Evolutionary conservation across 768 basidiomycete genomes (phyloP), one percentile per base, ranked within the genome.

Genomic region (Kwoniella shandongensis): DNA sequence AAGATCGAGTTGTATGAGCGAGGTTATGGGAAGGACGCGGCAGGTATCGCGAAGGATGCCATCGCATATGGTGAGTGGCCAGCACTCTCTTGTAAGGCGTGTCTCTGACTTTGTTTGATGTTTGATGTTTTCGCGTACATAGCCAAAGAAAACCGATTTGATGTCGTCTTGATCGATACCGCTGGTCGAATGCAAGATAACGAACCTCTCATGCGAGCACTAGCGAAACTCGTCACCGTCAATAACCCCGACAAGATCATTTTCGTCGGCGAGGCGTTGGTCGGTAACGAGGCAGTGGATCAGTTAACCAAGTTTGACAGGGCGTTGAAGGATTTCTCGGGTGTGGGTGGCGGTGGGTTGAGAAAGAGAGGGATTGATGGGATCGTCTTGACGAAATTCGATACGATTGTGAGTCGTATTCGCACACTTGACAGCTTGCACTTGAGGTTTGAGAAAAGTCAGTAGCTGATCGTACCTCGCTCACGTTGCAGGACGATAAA

Each of bases 131-230:
- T 6, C 7, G 6, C 40, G 40, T 41, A 30, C 12, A 38, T 7
- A 96, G 93, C 85, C 29, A 87, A 85, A 63, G 90, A 93, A 66
- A 87, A 88, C 60, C 84, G 86, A 60, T 97, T 96, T 74, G 96
- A 99, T 67, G 92, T 98, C 22, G 94, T 99, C 5, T 81, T 99
- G 42, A 91, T 99, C 68, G 96, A 99, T 75, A 98, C 96, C 1
- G 96, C 96, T 18, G 96, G 96, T 1, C 83, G 94, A 51, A 98
- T 98, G 96, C 96, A 99, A 76, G 96, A 98, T 76, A 99, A 98
- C 75, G 96, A 98, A 87, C 96, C 96, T 0, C 78, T 99, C 62
- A 99, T 99, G 96, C 85, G 92, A 17, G 94, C 96, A 2, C 81
- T 99, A n/a, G 91, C 96, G 30, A 98, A 99, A 88, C 84, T 99